These are phyloP conservation scores for Xylariomycetidae sp. DNA, from an alignment of 2,329 filamentous ascomycete species.

Conservation along the genomic window DNA sequence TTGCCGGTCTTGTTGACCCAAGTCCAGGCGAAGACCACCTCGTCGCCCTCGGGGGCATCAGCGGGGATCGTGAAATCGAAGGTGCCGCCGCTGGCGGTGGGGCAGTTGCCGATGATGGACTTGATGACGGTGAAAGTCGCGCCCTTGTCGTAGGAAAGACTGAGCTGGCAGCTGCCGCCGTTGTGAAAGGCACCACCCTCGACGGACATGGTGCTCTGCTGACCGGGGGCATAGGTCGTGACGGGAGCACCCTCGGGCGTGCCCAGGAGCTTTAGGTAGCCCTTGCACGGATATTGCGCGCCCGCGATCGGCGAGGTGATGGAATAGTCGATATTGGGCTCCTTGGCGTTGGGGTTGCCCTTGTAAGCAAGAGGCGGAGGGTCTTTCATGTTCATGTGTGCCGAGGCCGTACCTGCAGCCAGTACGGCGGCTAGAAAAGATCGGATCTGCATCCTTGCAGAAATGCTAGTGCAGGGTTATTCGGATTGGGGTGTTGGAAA, in stretches of 20 bases:
- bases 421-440: constrained; percentile 33
- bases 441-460: constrained; percentile 37
- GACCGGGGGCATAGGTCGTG: constrained; percentile 58
- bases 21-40: constrained; percentile 69
- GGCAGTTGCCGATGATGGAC: constrained; percentile 31
- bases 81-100: constrained; percentile 37
- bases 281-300: constrained; percentile 75
- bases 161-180: constrained; percentile 73
- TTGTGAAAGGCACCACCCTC: constrained; percentile 58
- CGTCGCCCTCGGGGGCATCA: constrained; percentile 50
- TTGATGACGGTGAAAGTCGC: constrained; percentile 60
- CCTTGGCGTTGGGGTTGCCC: constrained; percentile 40
- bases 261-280: constrained; percentile 46
- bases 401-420: constrained; percentile 40
- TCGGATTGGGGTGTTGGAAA: no score
- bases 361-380: constrained; percentile 51
- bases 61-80: constrained; percentile 65
- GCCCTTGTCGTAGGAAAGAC: constrained; percentile 69
- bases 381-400: constrained; percentile 53
- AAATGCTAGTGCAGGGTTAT: no score
- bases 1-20: constrained; percentile 76
- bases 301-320: constrained; percentile 64
- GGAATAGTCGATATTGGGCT: constrained; percentile 59
- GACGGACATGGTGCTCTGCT: constrained; percentile 59
- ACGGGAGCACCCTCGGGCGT: constrained; percentile 47